Base-by-base conservation (phyloP, 257 asterid species). In the Perilla frutescens region DNA sequence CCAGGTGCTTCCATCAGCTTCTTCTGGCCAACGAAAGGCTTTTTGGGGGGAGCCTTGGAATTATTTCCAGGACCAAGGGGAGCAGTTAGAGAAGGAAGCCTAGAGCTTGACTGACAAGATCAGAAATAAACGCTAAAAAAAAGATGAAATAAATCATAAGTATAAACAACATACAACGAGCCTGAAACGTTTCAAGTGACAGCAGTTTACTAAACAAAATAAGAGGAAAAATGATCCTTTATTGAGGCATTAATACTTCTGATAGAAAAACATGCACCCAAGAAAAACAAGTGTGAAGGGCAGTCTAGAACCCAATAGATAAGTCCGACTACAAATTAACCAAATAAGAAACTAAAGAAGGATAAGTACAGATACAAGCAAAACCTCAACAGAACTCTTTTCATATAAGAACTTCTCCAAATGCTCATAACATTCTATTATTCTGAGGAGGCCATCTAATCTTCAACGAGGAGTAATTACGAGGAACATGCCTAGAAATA, bases 1-100 rank as follows among this genome's bases (percentile, higher is more conserved):
- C 92, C 94, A 40, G 90, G 89, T 54, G 88, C 72, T 74, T 91
- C 97, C 78, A 85, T 79, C 62, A 91, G 94, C 85, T 90, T 94
- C 87, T 94, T 94, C 82, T 88, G 97, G 68, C 98, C 92, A 73
- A 78, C 81, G 41, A 81, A 66, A 73, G 90, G 87, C 71, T 86
- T 91, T 83, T 88, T 89, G 7, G 78, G 69, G 53, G 87, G 80
- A 68, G 77, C 73, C 83, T 90, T 94, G 68, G 88, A 77, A 62
- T 65, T 87, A 81, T 77, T 87, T 79, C 84, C 90, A 61, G 79
- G 48, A 66, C 87, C 87, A 67, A 77, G 40, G 8, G 88, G 66
- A 76, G 92, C 61, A 29, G 87, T 81, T 55, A 79, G 73, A 70
- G 96, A 68, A 73, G 88, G 79, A 78, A 85, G 65, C 77, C 87